Conservation (phyloP, 345 rosid genomes). For the Aethionema arabicum region DNA sequence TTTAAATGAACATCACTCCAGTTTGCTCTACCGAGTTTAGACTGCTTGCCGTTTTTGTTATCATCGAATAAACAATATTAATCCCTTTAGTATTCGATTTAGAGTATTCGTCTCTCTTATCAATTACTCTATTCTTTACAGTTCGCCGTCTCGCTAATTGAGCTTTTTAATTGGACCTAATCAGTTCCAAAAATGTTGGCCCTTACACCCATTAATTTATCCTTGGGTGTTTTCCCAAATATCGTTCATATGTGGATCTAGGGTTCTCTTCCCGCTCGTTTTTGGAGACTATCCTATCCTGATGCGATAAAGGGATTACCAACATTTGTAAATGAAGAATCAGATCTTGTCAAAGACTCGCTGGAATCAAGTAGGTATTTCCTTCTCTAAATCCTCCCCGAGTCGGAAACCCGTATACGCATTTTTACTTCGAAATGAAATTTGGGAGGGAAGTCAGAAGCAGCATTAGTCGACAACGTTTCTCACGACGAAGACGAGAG, state of each 20-base stretch:
- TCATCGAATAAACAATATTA: too few species aligned
- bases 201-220: too few species aligned
- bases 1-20: too few species aligned
- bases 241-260: slow-evolving; percentile 6
- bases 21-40: too few species aligned
- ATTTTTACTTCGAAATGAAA: too few species aligned
- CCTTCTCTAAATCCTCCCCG: too few species aligned
- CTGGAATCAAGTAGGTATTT: slow-evolving; percentile 32
- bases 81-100: too few species aligned
- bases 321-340: slow-evolving; percentile 45
- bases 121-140: neutral
- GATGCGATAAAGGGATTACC: slow-evolving; percentile 56
- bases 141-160: neutral
- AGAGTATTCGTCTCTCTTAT: neutral
- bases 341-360: slow-evolving; percentile 54
- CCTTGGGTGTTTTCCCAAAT: neutral
- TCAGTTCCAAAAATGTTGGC: neutral
- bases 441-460: too few species aligned
- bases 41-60: too few species aligned
- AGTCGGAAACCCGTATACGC: too few species aligned
- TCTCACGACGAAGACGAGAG: too few species aligned
- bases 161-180: slow-evolving; percentile 26
- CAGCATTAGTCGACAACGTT: too few species aligned
- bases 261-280: slow-evolving; percentile 53
- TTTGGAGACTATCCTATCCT: slow-evolving; percentile 76